Evolutionary conservation across 257 asterid genomes (phyloP).

Genomic region (Salvia rosmarinus): DNA sequence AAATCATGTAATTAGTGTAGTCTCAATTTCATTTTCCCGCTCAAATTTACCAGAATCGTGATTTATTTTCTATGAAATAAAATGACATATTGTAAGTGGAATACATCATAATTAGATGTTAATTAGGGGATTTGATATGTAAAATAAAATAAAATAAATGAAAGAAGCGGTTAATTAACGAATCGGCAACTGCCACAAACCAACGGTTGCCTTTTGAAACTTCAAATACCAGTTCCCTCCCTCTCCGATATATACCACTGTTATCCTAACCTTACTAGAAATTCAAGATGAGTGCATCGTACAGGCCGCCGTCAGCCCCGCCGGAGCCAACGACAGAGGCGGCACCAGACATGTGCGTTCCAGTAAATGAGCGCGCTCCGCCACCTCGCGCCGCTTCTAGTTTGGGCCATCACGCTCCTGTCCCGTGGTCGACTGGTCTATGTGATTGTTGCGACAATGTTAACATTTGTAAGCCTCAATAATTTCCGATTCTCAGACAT

Average conservation of each 20-base stretch:
- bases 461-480: constrained; percentile 44
- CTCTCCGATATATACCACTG: background rate
- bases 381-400: constrained; percentile 21
- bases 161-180: constrained; percentile 29
- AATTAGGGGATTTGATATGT: too few species aligned
- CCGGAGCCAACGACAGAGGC: constrained; percentile 29
- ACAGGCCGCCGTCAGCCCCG: constrained; percentile 35
- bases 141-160: background rate
- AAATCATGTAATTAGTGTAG: too few species aligned
- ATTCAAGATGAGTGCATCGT: background rate
- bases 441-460: constrained; percentile 48
- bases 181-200: constrained; percentile 21
- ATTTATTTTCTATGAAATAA: too few species aligned
- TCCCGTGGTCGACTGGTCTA: constrained; percentile 61
- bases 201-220: constrained; percentile 30
- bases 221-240: constrained; percentile 24
- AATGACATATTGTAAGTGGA: too few species aligned
- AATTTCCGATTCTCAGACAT: background rate
- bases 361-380: constrained; percentile 17
- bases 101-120: too few species aligned
- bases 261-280: background rate
- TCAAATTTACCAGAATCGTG: too few species aligned
- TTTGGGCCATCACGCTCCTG: constrained; percentile 26
- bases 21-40: too few species aligned
- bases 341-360: constrained; percentile 27